Conservation (phyloP, 2,329 filamentous ascomycete species). For the Arachnopeziza araneosa region DNA sequence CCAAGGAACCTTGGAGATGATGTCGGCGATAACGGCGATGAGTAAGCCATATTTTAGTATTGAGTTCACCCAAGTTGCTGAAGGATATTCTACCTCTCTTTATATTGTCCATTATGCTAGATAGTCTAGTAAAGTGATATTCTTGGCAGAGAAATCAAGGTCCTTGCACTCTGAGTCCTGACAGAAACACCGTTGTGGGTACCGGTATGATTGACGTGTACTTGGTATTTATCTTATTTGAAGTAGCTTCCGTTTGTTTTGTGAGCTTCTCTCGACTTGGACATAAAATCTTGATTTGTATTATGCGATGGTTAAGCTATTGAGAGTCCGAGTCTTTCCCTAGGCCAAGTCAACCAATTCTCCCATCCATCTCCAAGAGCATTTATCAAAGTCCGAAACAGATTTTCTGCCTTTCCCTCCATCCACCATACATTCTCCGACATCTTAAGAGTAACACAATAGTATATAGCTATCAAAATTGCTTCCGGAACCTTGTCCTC, state of each 20-base stretch:
- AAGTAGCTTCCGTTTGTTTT: too few relatives aligned
- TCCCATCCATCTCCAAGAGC: conserved; percentile 21
- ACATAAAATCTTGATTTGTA: too few relatives aligned
- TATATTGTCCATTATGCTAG: too few relatives aligned
- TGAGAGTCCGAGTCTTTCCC: conserved; percentile 6
- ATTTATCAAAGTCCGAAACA: conserved; percentile 33
- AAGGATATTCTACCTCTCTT: too few relatives aligned
- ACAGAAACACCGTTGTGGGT: not conserved
- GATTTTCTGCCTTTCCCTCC: conserved; percentile 35
- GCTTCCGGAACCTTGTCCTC: conserved; percentile 32
- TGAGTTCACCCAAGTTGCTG: too few relatives aligned
- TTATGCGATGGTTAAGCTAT: not conserved
- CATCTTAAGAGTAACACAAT: conserved; percentile 35
- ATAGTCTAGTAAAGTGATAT: not conserved
- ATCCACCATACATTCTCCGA: conserved; percentile 38
- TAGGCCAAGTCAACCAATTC: conserved; percentile 22
- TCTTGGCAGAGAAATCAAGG: too few relatives aligned
- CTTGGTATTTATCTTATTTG: too few relatives aligned
- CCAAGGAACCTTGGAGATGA: not conserved
- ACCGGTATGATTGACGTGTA: not conserved
- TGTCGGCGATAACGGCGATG: not conserved
- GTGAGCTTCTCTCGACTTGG: too few relatives aligned
- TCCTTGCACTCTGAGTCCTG: too few relatives aligned
- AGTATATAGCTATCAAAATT: conserved; percentile 34
- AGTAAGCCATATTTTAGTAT: too few relatives aligned